A percentile compares a stretch with the other conserved stretches of the same genome.
These are phyloP conservation scores for Podaxis sp. DNA, from an alignment of 768 basidiomycete species.

Conservation along the genomic window DNA sequence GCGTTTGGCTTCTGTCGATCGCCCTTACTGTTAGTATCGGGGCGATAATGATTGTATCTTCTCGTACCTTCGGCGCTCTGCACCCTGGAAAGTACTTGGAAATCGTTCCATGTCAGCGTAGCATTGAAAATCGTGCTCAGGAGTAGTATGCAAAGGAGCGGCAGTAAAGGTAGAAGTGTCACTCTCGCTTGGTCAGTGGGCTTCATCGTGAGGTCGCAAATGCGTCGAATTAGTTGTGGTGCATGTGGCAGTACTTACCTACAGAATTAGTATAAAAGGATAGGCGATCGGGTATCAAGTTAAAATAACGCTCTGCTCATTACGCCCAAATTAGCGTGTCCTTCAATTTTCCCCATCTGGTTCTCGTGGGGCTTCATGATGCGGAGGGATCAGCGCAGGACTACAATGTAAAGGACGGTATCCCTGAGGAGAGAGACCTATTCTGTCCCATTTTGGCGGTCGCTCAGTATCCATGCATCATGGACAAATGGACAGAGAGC, in stretches of 20 bases:
- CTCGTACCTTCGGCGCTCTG: neutral
- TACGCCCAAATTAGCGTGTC: neutral
- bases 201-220: neutral
- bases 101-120: slow-evolving; percentile 2
- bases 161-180: neutral
- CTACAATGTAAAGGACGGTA: neutral
- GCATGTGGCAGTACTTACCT: neutral
- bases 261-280: neutral
- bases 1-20: neutral
- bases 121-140: slow-evolving; percentile 6
- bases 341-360: neutral
- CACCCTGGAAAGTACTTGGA: neutral
- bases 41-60: neutral
- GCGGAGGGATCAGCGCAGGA: neutral
- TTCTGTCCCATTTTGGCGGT: neutral
- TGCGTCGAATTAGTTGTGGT: neutral
- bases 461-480: neutral
- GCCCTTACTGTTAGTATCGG: neutral
- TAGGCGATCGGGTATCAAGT: neutral
- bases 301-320: no score
- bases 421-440: neutral
- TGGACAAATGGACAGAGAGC: neutral
- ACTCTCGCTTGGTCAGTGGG: neutral
- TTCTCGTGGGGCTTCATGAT: neutral
- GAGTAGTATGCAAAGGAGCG: neutral